These are phyloP conservation scores for Tolypocladium tundrense DNA, from an alignment of 2,329 filamentous ascomycete species.

Conservation along the genomic window DNA sequence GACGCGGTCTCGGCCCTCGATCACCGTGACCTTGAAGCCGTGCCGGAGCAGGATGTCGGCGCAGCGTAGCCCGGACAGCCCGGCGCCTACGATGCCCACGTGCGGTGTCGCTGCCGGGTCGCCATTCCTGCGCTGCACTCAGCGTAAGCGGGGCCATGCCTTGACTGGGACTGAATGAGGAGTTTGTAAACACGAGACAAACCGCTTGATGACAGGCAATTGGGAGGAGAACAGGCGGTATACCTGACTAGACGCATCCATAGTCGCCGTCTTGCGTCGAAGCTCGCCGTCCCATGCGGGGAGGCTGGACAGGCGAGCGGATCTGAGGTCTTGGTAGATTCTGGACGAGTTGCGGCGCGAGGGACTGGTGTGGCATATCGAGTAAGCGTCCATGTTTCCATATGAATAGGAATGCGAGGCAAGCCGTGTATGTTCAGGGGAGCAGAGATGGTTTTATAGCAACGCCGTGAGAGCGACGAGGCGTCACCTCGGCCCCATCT, in stretches of 20 bases:
- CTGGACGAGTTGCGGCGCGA: constrained; percentile 31
- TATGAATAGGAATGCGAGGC: neutral
- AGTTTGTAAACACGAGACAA: neutral
- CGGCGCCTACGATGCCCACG: constrained; percentile 60
- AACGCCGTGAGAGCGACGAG: neutral
- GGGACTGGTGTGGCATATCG: constrained; percentile 35
- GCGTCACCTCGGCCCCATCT: neutral
- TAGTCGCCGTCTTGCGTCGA: constrained; percentile 15
- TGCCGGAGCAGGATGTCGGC: constrained; percentile 55
- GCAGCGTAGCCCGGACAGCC: constrained; percentile 60
- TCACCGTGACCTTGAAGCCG: constrained; percentile 56
- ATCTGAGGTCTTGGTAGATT: constrained; percentile 39
- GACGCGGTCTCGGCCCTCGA: constrained; percentile 57
- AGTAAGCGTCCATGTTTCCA: constrained; percentile 40
- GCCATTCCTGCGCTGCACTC: constrained; percentile 8
- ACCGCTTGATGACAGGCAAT: neutral
- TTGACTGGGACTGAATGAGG: neutral
- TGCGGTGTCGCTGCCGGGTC: constrained; percentile 30
- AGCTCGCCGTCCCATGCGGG: constrained; percentile 20
- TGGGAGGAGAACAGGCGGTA: neutral
- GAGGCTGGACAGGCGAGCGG: constrained; percentile 26
- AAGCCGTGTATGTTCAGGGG: too few relatives aligned
- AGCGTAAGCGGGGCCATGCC: constrained; percentile 10
- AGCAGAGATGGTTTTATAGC: neutral
- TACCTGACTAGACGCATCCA: constrained; percentile 28